phyloP scores from a whole-genome alignment of 2,329 filamentous ascomycete species.

The Pyricularia grisea region DNA sequence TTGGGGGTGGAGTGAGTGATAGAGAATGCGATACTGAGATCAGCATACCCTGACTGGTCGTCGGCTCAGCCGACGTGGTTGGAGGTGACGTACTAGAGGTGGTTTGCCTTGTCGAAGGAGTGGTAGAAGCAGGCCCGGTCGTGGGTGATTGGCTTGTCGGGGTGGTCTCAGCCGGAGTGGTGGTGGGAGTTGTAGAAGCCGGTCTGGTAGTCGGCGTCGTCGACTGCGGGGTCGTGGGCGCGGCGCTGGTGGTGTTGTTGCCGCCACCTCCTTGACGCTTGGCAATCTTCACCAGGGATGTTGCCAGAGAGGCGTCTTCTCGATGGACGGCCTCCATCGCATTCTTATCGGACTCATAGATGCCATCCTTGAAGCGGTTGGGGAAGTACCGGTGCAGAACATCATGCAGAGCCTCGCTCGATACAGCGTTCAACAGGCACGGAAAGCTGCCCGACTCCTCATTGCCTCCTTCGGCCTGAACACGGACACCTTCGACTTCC shows the following conservation, averaged over 20 bases:
- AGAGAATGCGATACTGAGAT: background rate
- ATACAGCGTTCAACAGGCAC: slow-evolving; percentile 14
- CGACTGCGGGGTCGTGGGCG: slow-evolving; percentile 10
- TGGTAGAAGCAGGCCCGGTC: slow-evolving; percentile 15
- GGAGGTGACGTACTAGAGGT: slow-evolving; percentile 18
- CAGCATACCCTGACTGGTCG: slow-evolving; percentile 4
- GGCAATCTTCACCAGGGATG: slow-evolving; percentile 53
- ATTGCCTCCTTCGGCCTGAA: background rate
- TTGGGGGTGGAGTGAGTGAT: background rate
- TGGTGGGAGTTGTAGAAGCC: slow-evolving; percentile 13
- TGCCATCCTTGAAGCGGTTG: slow-evolving; percentile 56
- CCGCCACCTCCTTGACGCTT: slow-evolving; percentile 42
- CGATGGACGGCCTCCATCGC: slow-evolving; percentile 55
- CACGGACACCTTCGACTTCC: background rate
- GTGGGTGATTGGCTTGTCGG: slow-evolving; percentile 12
- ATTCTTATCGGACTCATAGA: slow-evolving; percentile 54
- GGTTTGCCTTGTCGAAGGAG: slow-evolving; percentile 13
- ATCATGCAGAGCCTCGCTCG: slow-evolving; percentile 42
- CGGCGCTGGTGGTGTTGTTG: slow-evolving; percentile 18
- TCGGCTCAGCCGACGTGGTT: background rate
- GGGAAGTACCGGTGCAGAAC: slow-evolving; percentile 56
- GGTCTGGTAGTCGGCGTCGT: slow-evolving; percentile 8
- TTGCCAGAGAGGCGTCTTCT: slow-evolving; percentile 52
- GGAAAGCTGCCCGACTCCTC: slow-evolving; percentile 6
- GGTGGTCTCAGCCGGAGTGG: slow-evolving; percentile 10